Evolutionary conservation across 805 yeast genomes (phyloP).

Genomic region (Nadsonia fulvescens): DNA sequence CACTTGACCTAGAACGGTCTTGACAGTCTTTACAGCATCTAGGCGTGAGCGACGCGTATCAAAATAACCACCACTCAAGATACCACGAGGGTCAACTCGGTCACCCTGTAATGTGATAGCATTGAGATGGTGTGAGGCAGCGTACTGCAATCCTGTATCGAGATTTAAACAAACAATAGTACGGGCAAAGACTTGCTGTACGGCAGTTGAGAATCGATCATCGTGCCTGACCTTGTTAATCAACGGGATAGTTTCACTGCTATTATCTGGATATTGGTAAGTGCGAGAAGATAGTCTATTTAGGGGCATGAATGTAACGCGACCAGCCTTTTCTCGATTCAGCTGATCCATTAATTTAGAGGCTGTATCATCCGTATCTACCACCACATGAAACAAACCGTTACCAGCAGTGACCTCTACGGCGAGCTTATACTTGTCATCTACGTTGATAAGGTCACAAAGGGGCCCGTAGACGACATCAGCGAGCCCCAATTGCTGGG

Average conservation of each 20-base stretch:
- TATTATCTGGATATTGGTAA: slow-evolving; percentile 38
- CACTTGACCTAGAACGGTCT: slow-evolving; percentile 32
- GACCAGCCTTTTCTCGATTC: slow-evolving; percentile 49
- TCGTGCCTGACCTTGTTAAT: slow-evolving; percentile 54
- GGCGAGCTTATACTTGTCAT: slow-evolving; percentile 68
- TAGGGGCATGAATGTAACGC: slow-evolving; percentile 83
- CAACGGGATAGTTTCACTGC: slow-evolving; percentile 54
- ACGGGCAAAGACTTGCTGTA: slow-evolving; percentile 64
- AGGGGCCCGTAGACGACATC: slow-evolving; percentile 66
- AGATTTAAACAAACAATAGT: slow-evolving; percentile 61
- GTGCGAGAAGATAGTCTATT: slow-evolving; percentile 38
- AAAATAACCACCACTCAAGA: slow-evolving; percentile 73
- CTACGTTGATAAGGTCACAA: slow-evolving; percentile 67
- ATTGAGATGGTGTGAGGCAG: slow-evolving; percentile 40
- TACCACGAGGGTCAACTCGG: slow-evolving; percentile 67
- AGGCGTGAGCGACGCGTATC: slow-evolving; percentile 51
- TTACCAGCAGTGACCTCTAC: slow-evolving; percentile 83
- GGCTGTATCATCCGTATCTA: slow-evolving; percentile 75
- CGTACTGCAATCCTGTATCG: slow-evolving; percentile 47
- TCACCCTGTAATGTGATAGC: slow-evolving; percentile 91
- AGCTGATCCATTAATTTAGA: slow-evolving; percentile 61
- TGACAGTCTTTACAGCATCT: slow-evolving; percentile 45
- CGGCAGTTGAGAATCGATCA: slow-evolving; percentile 40
- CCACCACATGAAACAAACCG: slow-evolving; percentile 74
- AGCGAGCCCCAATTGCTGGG: slow-evolving; percentile 35